Base-by-base conservation (phyloP, 768 basidiomycete species). In the Mycena venus region DNA sequence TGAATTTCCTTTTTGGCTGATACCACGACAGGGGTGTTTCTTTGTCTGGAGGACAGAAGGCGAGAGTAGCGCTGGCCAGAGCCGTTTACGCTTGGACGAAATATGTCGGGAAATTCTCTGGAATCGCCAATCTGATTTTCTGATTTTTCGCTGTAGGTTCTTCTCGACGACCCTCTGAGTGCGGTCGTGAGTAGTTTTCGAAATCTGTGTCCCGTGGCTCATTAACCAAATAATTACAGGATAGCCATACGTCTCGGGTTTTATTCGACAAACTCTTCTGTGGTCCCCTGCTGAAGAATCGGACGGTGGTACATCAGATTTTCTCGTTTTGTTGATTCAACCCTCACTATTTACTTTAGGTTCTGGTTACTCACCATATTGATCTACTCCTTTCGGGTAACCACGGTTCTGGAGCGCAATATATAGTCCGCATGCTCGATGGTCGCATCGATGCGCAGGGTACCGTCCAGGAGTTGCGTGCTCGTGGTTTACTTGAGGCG, bases 281-380 rank as follows among this genome's bases (percentile, higher is more conserved):
- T 7, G 95, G 95, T 0, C 90, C 90, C 2, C 86, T 96, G n/a
- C 79, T 95, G 4, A 84, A 84, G 3, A 86, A 90, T 66, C 89
- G 95, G 42, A 96, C 95, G 0, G 92, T 96, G 47, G 86, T 68
- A 34, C 4, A 23, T 38, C 17, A 8, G 23, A 8, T 17, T 59
- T 27, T 34, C 21, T 31, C 3, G 1, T 23, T 19, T 36, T 19
- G 19, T 31, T 23, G 21, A 34, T 2, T 11, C 23, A 23, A 12
- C 3, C 65, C 9, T 55, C 36, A 27, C n/a, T 14, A 7, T 27
- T 27, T 32, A 14, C 31, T 15, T 34, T 4, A 69, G 58, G 44
- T 88, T 76, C 59, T 93, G 4, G 94, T 96, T 42, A 95, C 95
- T 0, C 95, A 96, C 73, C 95, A 96, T 78, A 91, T 96, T n/a